Evolutionary conservation across 78 protist genomes (phyloP), one percentile per base, ranked within the genome.

Genomic region (Tieghemostelium lacteum): DNA sequence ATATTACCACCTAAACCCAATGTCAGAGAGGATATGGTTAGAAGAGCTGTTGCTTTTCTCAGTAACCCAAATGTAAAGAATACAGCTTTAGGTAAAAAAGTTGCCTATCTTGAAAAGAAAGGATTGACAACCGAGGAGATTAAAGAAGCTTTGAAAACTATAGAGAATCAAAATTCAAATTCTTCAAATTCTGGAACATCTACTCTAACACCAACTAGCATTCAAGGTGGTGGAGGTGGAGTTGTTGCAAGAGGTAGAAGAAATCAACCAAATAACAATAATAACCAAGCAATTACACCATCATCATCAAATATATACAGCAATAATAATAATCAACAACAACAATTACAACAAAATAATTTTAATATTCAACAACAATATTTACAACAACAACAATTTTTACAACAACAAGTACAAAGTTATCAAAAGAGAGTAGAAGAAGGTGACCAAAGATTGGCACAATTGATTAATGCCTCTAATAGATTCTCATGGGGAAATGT

Each of bases 11-110:
- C 49, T 1, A 42, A 29, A 45, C 17, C 78, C 37, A 69, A 69
- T 60, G 50, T 83, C 20, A 83, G 91, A 83, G 91, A 83, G 42
- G 91, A 83, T 33, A 70, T 83, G 91, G 91, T 83, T 22, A 66
- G 66, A n/a, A 66, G 66, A 42, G 91, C 91, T n/a, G 67, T 58
- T 42, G n/a, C 75, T 31, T 83, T 83, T 42, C 54, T 83, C 24
- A 83, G 42, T 45, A 83, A 83, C 22, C 91, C 91, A 66, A 69
- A 40, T 33, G 91, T 83, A 19, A 66, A 69, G 54, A 83, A 83
- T 33, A 83, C 91, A 33, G 73, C 91, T 22, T 49, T 83, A 0
- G 91, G 49, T 17, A 66, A 78, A 66, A 83, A 69, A 63, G 91
- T 83, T 57, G 91, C 91, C 1, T 83, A 83, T 45, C 62, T 83